Base-by-base conservation (phyloP, 2,329 filamentous ascomycete species). In the Fusarium decemcellulare region DNA sequence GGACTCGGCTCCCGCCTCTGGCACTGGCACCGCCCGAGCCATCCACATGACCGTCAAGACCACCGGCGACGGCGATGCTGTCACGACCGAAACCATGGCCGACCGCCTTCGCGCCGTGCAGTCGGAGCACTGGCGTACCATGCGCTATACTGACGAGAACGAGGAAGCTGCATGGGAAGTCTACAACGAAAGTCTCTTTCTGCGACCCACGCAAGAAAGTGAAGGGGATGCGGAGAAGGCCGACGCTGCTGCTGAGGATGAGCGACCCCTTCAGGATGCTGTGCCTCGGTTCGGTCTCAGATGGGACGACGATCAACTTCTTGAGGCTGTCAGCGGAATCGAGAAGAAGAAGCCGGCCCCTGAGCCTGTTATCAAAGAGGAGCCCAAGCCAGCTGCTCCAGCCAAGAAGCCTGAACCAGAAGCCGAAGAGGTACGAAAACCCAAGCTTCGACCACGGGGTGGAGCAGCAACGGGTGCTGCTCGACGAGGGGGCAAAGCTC, bases 1-100 rank as follows among this genome's bases (percentile, higher is more conserved):
- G 58, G 79, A 80, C 27, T 70, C 77, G 18, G 70, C 71, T 9
- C 77, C 74, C 6, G 66, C 81, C 73, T 73, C 77, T 1, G 70
- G 80, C 11, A 57, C 71, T 27, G 79, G 82, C 6, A 89, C 90
- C 67, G 90, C 92, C 27, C 91, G 92, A 67, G 91, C 93, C 15
- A 93, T 97, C 73, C 92, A 96, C 79, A 93, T 97, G 83, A 93
- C 93, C 32, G 91, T 97, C 76, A 97, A 97, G 83, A 90, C 90
- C 39, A 88, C 89, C 2, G 88, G 89, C 48, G 90, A 92, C 72
- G 90, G 90, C 59, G 91, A 92, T 54, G 83, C 87, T 14, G 84
- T 89, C 59, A 85, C 89, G 12, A 90, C 88, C 27, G 88, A 92
- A 71, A 95, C 90, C 37, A 96, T 92, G 84, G 91, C 88, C 66